These are phyloP conservation scores for Leishmania lainsoni DNA, from an alignment of 208 protist genomes.

Conservation along the genomic window DNA sequence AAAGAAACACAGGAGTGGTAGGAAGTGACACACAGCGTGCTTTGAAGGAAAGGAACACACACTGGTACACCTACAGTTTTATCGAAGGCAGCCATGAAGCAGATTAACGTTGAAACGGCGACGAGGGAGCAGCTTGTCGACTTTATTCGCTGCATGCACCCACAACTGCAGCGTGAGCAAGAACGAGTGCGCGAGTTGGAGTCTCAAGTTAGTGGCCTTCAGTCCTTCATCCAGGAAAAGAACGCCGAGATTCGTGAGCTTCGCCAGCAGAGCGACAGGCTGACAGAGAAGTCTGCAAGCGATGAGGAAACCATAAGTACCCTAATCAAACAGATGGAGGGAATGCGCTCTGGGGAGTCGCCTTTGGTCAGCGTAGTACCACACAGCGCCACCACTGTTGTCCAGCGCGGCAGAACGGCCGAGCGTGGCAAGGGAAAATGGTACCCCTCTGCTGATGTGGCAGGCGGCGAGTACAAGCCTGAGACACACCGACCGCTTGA, in stretches of 20 bases:
- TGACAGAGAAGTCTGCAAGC: slow-evolving; percentile 67
- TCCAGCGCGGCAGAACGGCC: slow-evolving; percentile 1
- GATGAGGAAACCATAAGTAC: slow-evolving; percentile 81
- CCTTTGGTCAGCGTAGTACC: background rate
- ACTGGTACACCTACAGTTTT: background rate
- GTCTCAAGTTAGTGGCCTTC: slow-evolving; percentile 46
- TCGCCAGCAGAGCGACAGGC: slow-evolving; percentile 46
- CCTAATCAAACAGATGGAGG: slow-evolving; percentile 71
- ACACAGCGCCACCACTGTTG: background rate
- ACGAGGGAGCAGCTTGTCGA: slow-evolving; percentile 68
- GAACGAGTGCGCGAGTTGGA: slow-evolving; percentile 41
- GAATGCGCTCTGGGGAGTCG: slow-evolving; percentile 22
- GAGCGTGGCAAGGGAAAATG: slow-evolving; percentile 7
- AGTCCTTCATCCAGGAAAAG: slow-evolving; percentile 53
- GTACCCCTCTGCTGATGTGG: slow-evolving; percentile 7
- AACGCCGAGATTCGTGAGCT: slow-evolving; percentile 59
- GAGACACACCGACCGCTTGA: slow-evolving; percentile 2
- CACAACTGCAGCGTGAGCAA: slow-evolving; percentile 38
- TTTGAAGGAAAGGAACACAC: background rate
- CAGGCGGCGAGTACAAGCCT: slow-evolving; percentile 2
- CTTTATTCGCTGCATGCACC: slow-evolving; percentile 50
- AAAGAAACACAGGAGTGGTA: background rate
- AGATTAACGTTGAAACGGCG: slow-evolving; percentile 42
- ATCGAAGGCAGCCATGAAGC: slow-evolving; percentile 26
- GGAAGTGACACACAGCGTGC: background rate